Base-by-base conservation (phyloP, 805 yeast genomes). In the Starmerella vitae region DNA sequence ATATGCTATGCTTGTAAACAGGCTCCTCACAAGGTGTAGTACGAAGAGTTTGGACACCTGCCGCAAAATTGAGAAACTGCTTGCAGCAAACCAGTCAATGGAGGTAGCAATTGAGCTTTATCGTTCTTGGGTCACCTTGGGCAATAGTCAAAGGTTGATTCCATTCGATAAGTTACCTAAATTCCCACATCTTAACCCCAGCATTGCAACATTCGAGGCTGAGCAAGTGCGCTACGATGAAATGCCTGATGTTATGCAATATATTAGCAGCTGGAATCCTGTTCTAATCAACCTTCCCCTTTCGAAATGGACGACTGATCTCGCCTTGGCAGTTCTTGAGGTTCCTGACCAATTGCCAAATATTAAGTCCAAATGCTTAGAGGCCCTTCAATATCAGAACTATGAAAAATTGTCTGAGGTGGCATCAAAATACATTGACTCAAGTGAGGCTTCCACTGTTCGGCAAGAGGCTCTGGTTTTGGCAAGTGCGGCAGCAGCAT, bases 381-480 rank as follows among this genome's bases (percentile, higher is more conserved):
- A 21, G 17, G 36, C 33, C 5, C 19, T 30, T 17, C 27, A 24
- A 13, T 14, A 8, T 5, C 13, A 29, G 14, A 12, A 7, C 17
- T 12, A 17, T 27, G 17, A 27, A 10, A 20, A 31, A 10, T 4
- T 19, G 8, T 9, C 7, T 9, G 14, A 10, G 13, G 14, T 20
- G 9, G 34, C 34, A 9, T 7, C 6, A 9, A 5, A 20, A 8
- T 20, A 13, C 22, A 20, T 31, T 19, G 25, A n/a, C 17, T 10
- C 13, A 8, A 31, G 30, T 18, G 20, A 17, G 5, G 43, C 48
- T 3, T 37, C 36, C n/a, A 39, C 41, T 9, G 39, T 41, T 2
- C 42, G 46, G 5, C 47, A 44, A 20, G 39, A 43, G 13, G 50
- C 50, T 9, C 31, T 46, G n/a, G 41, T 42, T n/a, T 33, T 38